Evolutionary conservation across 2,329 filamentous ascomycete species (phyloP), one percentile per base, ranked within the genome.

Genomic region (Aureobasidium sp.): DNA sequence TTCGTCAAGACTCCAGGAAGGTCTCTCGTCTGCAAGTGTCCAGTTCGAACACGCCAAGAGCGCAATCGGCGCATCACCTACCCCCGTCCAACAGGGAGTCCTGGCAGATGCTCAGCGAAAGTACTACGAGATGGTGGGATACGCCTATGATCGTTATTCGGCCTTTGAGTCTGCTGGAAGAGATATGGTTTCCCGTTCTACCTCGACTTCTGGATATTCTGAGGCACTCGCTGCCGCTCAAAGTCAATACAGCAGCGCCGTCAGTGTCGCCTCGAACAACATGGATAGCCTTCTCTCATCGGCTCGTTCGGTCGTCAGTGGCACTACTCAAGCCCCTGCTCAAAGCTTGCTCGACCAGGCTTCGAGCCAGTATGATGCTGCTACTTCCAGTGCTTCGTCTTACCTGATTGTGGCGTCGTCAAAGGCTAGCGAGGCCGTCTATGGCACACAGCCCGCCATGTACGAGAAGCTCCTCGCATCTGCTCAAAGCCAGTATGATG

Each of bases 131-230:
- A 87, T 84, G 10, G 69, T 93, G 21, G 88, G 88, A 24, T 68
- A 88, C 39, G 88, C 89, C 1, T 85, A 94, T 62, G 87, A 83
- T 38, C 81, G 84, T 32, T 93, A 93, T 66, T 82, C 84, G 4
- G 84, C 84, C 45, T 91, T 93, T 62, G 59, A 93, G 2, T 76
- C 76, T 11, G 82, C 84, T 4, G 88, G 86, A 6, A 88, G 85
- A 8, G 81, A 79, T 30, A 86, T 83, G 17, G 38, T 55, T 32
- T 16, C 38, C 10, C 40, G 39, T 16, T 81, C 17, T 76, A 40
- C 81, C 11, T 76, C 81, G 1, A 80, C 82, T 1, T 68, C 70
- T 24, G 70, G 75, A 66, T 90, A 90, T 66, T 80, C 83, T 3
- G 83, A 83, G 47, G 90, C 90, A 62, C 61, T 93, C 7, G 76